Evolutionary conservation across 2,329 filamentous ascomycete species (phyloP).

Genomic region (Pezizomycotina sp.): DNA sequence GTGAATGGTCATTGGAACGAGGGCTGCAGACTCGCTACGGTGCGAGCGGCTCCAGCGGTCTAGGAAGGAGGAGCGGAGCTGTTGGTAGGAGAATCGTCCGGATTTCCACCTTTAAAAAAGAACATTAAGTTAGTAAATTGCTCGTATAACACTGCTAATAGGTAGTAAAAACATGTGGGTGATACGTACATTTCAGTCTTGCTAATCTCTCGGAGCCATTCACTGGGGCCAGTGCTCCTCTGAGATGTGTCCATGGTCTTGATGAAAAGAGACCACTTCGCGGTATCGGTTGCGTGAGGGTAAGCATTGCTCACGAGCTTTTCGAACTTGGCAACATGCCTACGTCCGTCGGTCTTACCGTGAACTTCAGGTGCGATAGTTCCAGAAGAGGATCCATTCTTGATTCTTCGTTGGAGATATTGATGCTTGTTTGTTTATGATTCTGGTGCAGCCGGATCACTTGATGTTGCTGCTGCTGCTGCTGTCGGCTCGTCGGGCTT

Average conservation of each 20-base stretch:
- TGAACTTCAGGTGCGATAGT: conserved; percentile 24
- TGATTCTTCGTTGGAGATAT: too few species aligned
- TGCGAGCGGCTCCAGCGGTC: conserved; percentile 23
- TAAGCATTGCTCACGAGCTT: conserved; percentile 22
- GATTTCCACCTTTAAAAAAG: conserved; percentile 10
- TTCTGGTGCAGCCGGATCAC: too few species aligned
- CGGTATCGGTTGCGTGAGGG: conserved; percentile 23
- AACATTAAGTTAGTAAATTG: too few species aligned
- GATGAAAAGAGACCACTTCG: conserved; percentile 25
- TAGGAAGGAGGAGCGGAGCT: conserved; percentile 24
- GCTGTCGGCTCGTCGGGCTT: too few species aligned
- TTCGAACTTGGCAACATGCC: conserved; percentile 25
- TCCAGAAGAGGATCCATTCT: conserved; percentile 21
- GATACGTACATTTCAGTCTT: conserved; percentile 20
- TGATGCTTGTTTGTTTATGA: too few species aligned
- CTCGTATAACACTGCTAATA: conserved; percentile 1
- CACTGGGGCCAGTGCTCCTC: conserved; percentile 21
- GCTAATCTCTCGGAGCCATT: conserved; percentile 25
- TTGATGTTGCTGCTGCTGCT: too few species aligned
- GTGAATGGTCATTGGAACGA: too few species aligned
- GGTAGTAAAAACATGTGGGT: background rate
- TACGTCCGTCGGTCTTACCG: conserved; percentile 22
- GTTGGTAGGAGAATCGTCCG: conserved; percentile 22
- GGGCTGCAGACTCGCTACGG: too few species aligned
- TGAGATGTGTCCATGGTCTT: conserved; percentile 25